phyloP scores from a whole-genome alignment of 768 basidiomycete species.

The Sporobolomyces pararoseus region DNA sequence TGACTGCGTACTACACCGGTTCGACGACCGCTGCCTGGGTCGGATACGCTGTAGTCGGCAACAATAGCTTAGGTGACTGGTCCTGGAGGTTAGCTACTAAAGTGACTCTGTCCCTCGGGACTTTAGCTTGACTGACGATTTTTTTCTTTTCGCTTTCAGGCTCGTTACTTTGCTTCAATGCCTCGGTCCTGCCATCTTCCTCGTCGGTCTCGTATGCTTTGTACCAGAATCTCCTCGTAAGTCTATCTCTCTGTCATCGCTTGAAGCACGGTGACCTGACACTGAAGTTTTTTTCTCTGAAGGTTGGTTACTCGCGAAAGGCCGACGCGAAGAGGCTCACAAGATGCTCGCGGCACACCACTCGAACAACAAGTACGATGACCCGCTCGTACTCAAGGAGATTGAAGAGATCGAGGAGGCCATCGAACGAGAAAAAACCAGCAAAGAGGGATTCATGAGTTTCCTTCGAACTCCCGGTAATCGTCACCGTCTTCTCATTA shows the following conservation, averaged over 20 bases:
- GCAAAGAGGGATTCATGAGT: constrained; percentile 16
- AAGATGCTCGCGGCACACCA: constrained; percentile 76
- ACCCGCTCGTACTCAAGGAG: constrained; percentile 49
- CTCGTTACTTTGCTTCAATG: constrained; percentile 71
- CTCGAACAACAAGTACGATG: constrained; percentile 61
- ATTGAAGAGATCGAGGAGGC: constrained; percentile 51
- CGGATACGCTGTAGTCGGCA: constrained; percentile 7
- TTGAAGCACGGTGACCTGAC: background rate
- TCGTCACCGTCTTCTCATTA: constrained; percentile 16
- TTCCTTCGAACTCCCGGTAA: constrained; percentile 29
- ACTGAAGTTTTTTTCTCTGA: too few relatives aligned
- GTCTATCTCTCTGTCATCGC: background rate
- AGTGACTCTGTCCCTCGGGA: too few relatives aligned
- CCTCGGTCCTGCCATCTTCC: constrained; percentile 64
- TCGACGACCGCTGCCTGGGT: background rate
- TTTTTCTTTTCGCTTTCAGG: constrained; percentile 50
- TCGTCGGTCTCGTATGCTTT: constrained; percentile 52
- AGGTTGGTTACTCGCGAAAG: constrained; percentile 67
- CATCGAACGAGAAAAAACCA: constrained; percentile 45
- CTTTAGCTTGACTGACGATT: too few relatives aligned
- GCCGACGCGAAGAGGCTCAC: constrained; percentile 65
- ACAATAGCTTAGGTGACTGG: background rate
- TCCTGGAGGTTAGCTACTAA: constrained; percentile 9
- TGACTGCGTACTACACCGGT: constrained; percentile 10
- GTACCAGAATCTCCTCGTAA: constrained; percentile 74